phyloP scores from a whole-genome alignment of 2,329 filamentous ascomycete species.

The Pyricularia grisea region DNA sequence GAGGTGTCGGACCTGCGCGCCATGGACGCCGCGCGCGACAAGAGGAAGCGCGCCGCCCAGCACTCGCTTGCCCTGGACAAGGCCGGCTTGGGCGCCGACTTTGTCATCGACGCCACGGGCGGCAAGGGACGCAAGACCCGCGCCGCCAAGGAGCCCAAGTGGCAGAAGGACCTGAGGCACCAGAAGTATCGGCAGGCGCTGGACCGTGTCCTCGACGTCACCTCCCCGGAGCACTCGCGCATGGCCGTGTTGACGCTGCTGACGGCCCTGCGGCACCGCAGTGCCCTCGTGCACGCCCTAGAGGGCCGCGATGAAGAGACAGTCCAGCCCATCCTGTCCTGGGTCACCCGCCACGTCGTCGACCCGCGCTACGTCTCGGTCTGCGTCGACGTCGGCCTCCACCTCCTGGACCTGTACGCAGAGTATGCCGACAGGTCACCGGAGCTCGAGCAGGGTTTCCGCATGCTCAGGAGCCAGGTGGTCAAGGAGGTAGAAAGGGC shows the following conservation, averaged over 20 bases:
- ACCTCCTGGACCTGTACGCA: slow-evolving; percentile 80
- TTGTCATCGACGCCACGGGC: slow-evolving; percentile 56
- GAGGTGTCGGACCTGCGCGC: slow-evolving; percentile 68
- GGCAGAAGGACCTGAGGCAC: slow-evolving; percentile 75
- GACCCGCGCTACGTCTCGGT: slow-evolving; percentile 75
- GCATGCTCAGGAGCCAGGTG: slow-evolving; percentile 60
- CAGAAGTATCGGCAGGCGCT: slow-evolving; percentile 70
- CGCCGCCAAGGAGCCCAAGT: slow-evolving; percentile 56
- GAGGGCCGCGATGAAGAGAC: slow-evolving; percentile 71
- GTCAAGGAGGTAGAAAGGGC: slow-evolving; percentile 71
- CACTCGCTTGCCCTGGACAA: slow-evolving; percentile 57
- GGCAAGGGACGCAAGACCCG: slow-evolving; percentile 26
- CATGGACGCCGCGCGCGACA: slow-evolving; percentile 63
- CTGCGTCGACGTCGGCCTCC: slow-evolving; percentile 73
- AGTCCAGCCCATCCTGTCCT: slow-evolving; percentile 73
- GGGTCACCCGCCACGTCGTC: slow-evolving; percentile 71
- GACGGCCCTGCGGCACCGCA: slow-evolving; percentile 77
- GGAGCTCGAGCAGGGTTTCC: slow-evolving; percentile 63
- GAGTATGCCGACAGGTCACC: slow-evolving; percentile 66
- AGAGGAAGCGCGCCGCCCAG: slow-evolving; percentile 51
- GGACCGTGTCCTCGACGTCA: slow-evolving; percentile 61
- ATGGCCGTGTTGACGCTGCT: slow-evolving; percentile 66
- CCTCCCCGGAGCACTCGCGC: slow-evolving; percentile 42
- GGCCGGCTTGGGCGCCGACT: slow-evolving; percentile 75
- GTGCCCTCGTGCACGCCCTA: slow-evolving; percentile 72